These are phyloP conservation scores for Meyerozyma athensensis DNA, from an alignment of 1,139 yeast genomes.

Conservation along the genomic window DNA sequence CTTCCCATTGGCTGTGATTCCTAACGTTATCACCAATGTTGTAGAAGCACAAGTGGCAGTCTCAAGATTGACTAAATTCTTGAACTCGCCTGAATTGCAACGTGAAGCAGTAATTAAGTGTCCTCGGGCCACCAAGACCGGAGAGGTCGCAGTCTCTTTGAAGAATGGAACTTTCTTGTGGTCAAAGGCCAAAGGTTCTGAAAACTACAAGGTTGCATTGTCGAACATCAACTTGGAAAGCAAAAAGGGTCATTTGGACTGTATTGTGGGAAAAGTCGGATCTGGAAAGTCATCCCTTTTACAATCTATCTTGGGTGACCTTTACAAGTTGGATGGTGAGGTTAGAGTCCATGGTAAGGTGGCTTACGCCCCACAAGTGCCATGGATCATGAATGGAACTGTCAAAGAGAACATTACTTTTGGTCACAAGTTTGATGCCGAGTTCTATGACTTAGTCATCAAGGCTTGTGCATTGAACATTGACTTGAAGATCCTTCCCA, in stretches of 20 bases:
- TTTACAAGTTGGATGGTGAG: conserved; percentile 72
- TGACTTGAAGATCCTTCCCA: conserved; percentile 74
- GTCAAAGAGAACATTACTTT: conserved; percentile 86
- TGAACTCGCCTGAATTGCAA: conserved; percentile 78
- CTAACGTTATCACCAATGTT: conserved; percentile 80
- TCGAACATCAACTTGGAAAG: conserved; percentile 65
- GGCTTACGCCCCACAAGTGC: conserved; percentile 85
- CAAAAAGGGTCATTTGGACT: conserved; percentile 74
- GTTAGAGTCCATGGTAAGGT: conserved; percentile 72
- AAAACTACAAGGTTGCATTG: conserved; percentile 67
- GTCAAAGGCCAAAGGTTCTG: conserved; percentile 68
- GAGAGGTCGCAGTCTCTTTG: conserved; percentile 68
- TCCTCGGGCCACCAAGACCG: conserved; percentile 47
- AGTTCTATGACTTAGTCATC: conserved; percentile 71
- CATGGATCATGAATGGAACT: conserved; percentile 96
- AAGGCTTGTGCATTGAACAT: conserved; percentile 81
- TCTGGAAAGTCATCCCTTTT: conserved; percentile 86
- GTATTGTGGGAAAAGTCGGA: conserved; percentile 92
- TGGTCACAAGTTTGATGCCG: conserved; percentile 81
- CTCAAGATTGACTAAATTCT: conserved; percentile 66
- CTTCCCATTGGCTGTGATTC: conserved; percentile 92
- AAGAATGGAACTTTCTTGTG: conserved; percentile 81
- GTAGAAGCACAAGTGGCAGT: conserved; percentile 91
- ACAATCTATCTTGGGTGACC: conserved; percentile 81
- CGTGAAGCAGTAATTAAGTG: conserved; percentile 63